These are phyloP conservation scores for Megacollybia marginata DNA, from an alignment of 768 basidiomycete species.

Conservation along the genomic window DNA sequence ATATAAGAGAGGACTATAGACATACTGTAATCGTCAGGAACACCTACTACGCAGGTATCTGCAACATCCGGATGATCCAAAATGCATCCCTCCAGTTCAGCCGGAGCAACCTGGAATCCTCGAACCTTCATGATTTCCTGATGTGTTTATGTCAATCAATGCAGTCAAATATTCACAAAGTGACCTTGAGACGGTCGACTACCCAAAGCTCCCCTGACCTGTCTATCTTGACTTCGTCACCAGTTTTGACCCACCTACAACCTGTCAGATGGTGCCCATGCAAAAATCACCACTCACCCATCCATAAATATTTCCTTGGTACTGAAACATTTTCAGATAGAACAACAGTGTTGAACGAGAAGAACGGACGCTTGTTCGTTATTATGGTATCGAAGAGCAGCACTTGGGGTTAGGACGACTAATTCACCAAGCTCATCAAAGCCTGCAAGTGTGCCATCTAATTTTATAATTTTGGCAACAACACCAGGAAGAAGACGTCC, in stretches of 20 bases:
- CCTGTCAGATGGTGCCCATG: neutral
- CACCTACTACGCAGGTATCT: constrained; percentile 56
- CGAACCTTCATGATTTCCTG: constrained; percentile 41
- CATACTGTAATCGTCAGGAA: constrained; percentile 59
- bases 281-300: constrained; percentile 35
- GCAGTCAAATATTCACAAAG: neutral
- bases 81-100: constrained; percentile 64
- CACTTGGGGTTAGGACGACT: constrained; percentile 43
- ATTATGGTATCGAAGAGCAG: constrained; percentile 49
- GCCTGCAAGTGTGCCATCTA: constrained; percentile 47
- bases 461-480: constrained; percentile 45
- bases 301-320: constrained; percentile 63
- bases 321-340: constrained; percentile 24
- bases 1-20: neutral
- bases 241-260: constrained; percentile 59
- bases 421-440: constrained; percentile 59
- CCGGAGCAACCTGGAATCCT: constrained; percentile 72
- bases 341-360: constrained; percentile 7
- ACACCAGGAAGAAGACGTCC: constrained; percentile 53
- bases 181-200: constrained; percentile 56
- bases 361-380: constrained; percentile 54
- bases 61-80: constrained; percentile 52
- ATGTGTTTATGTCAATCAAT: neutral
- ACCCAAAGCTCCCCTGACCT: constrained; percentile 51
- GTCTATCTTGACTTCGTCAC: constrained; percentile 54